Percentiles rank a stretch among this genome's conserved stretches.
Conservation (phyloP, 352 stramenopile genomes). For the Pseudoperonospora humuli region DNA sequence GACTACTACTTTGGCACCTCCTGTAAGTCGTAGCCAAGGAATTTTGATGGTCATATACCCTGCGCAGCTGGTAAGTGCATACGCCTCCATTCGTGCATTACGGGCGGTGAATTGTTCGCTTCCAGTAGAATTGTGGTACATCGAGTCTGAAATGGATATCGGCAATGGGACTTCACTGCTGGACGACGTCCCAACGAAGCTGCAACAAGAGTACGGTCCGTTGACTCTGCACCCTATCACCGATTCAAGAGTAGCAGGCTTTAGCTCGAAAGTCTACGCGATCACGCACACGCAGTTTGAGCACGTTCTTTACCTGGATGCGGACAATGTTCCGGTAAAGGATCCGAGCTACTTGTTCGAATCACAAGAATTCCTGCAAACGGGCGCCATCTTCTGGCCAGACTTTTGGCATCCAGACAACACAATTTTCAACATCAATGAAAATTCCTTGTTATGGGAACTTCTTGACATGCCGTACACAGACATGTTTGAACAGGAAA, state of each 20-base stretch:
- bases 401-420: slow-evolving; percentile 31
- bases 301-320: slow-evolving; percentile 41
- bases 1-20: neutral
- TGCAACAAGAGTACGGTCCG: slow-evolving; percentile 16
- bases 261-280: slow-evolving; percentile 44
- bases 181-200: slow-evolving; percentile 10
- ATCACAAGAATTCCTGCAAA: slow-evolving; percentile 22
- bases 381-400: slow-evolving; percentile 49
- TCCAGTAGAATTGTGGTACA: slow-evolving; percentile 56
- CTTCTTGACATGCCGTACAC: slow-evolving; percentile 32
- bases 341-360: slow-evolving; percentile 50
- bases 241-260: slow-evolving; percentile 23
- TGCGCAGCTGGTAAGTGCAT: slow-evolving; percentile 36
- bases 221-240: slow-evolving; percentile 25
- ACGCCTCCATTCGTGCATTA: slow-evolving; percentile 33
- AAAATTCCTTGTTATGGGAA: slow-evolving; percentile 36
- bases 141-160: slow-evolving; percentile 29
- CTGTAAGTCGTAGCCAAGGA: slow-evolving; percentile 11
- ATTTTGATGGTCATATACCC: slow-evolving; percentile 57
- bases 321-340: slow-evolving; percentile 41
- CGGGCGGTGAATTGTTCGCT: slow-evolving; percentile 36
- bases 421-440: slow-evolving; percentile 57
- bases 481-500: slow-evolving; percentile 27
- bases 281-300: slow-evolving; percentile 31
- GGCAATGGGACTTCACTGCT: slow-evolving; percentile 11